phyloP scores from a whole-genome alignment of 768 basidiomycete genomes.

The Tulasnella calospora region DNA sequence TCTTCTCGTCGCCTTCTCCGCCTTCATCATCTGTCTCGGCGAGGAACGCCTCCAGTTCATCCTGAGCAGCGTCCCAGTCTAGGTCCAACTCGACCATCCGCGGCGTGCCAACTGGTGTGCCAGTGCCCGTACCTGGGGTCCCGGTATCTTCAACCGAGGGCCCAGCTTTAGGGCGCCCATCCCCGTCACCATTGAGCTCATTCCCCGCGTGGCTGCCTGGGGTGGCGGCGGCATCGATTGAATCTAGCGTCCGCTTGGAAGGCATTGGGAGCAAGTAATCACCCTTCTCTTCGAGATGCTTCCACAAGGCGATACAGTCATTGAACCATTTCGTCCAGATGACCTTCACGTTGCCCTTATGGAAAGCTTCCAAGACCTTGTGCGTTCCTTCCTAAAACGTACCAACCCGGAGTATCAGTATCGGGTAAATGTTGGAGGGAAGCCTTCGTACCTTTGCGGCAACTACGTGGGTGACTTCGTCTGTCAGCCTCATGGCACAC shows the following conservation, averaged over 20 bases:
- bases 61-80: constrained; percentile 77
- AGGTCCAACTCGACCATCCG: constrained; percentile 49
- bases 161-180: constrained; percentile 31
- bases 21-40: constrained; percentile 62
- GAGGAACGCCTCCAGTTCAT: constrained; percentile 84
- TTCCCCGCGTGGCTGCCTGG: constrained; percentile 1
- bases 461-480: constrained; percentile 80
- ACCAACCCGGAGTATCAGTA: not conserved
- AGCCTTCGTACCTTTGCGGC: constrained; percentile 63
- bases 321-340: constrained; percentile 89
- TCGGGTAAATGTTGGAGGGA: constrained; percentile 18
- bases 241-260: constrained; percentile 36
- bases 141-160: constrained; percentile 20
- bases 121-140: constrained; percentile 34
- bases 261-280: constrained; percentile 39
- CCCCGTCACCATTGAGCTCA: constrained; percentile 32
- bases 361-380: constrained; percentile 81
- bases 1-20: constrained; percentile 31
- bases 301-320: constrained; percentile 85
- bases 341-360: constrained; percentile 70
- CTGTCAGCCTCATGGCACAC: constrained; percentile 63
- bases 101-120: constrained; percentile 39
- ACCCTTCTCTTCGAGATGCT: constrained; percentile 47
- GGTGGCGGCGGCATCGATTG: constrained; percentile 48
- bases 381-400: constrained; percentile 69